Base-by-base conservation (phyloP, 2,329 filamentous ascomycete genomes). In the Pestalotiopsis sp. region DNA sequence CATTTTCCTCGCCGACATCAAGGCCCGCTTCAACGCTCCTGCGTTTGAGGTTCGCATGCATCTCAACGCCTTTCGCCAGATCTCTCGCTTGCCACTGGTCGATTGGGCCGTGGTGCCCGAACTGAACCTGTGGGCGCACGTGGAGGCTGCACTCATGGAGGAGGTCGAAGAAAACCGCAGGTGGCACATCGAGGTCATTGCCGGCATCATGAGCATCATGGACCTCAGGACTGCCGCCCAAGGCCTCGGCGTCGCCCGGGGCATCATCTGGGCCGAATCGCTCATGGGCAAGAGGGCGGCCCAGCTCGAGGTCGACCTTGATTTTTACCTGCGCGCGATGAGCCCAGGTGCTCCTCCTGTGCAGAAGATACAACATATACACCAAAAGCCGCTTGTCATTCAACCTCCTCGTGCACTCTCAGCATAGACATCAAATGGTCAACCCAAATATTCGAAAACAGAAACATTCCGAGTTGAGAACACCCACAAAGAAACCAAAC, bases 121-220 rank as follows among this genome's bases (percentile, higher is more conserved):
- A 70, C 61, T 77, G n/a, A 76, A 72, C 41, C 70, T 77, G 17
- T 77, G 76, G 76, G 74, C 74, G 2, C 75, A 76, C 14, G 65
- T 75, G 1, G 69, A 72, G 3, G 73, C 71, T n/a, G 76, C 74
- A 3, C 67, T 74, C 68, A 71, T 73, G n/a, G 73, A 75, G 52
- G 73, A 75, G 41, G 68, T 72, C 11, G 69, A 62, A 13, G 70
- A 69, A 17, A 66, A 68, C 17, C 69, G 76, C 3, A 68, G 66
- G 25, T 76, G 74, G 72, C 74, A 77, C 45, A 69, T 77, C 6
- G 60, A 72, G 12, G 72, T 71, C 6, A 75, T 77, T 41, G 72
- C 73, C 41, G 69, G 69, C 9, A 73, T 77, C 31, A 77, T 77
- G 74, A 68, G 73, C 36, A 68, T 45, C 3, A 68, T 75, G 36